Evolutionary conservation across 2,329 filamentous ascomycete species (phyloP).

Genomic region (Meredithiella fracta): DNA sequence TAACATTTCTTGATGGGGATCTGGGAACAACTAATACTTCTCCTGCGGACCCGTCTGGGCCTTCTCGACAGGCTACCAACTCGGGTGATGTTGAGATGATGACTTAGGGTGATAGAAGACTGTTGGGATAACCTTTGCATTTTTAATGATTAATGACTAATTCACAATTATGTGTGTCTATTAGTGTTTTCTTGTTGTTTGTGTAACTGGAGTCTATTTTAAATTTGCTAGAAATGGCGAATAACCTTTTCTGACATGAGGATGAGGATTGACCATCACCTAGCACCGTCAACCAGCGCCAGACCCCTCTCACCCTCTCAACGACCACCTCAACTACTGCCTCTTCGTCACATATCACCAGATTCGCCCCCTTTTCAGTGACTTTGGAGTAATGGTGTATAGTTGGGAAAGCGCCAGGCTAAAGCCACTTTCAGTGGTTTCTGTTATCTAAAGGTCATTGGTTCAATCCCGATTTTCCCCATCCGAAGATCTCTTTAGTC

Average conservation of each 20-base stretch:
- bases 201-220: background rate
- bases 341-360: background rate
- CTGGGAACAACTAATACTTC: background rate
- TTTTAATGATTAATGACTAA: background rate
- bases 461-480: constrained; percentile 15
- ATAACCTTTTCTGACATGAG: too few relatives aligned
- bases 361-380: background rate
- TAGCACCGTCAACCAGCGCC: too few relatives aligned
- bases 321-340: too few relatives aligned
- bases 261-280: too few relatives aligned
- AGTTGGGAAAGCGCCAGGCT: constrained; percentile 15
- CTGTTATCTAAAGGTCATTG: constrained; percentile 14
- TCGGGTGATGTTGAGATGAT: background rate
- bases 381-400: constrained; percentile 13
- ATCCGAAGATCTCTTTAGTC: background rate
- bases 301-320: too few relatives aligned
- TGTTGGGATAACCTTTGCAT: background rate
- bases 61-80: background rate
- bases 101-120: background rate
- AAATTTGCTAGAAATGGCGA: background rate
- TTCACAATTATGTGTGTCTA: background rate
- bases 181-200: too few relatives aligned
- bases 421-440: constrained; percentile 14
- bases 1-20: background rate
- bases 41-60: background rate